Conservation (phyloP, 139 green algal genomes). For the Closterium sp. region DNA sequence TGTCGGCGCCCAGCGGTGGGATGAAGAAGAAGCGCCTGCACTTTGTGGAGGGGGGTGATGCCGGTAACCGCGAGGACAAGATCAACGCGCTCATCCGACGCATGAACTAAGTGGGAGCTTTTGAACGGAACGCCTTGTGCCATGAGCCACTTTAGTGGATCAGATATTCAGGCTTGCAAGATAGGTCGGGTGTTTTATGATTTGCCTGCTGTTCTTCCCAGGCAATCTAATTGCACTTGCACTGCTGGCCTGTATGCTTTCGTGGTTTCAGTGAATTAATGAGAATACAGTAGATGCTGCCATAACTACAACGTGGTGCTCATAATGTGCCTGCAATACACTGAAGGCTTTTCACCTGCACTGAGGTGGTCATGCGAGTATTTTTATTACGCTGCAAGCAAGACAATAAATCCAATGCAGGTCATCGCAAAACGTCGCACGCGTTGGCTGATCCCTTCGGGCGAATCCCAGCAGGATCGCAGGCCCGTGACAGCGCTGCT, state of each 20-base stretch:
- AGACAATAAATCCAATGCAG: too few species aligned
- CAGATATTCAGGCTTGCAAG: background rate
- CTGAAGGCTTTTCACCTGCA: too few species aligned
- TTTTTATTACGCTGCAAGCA: too few species aligned
- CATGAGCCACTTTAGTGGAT: background rate
- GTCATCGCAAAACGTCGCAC: too few species aligned
- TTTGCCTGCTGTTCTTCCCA: background rate
- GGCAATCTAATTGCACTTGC: background rate
- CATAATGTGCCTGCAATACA: too few species aligned
- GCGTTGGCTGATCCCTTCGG: too few species aligned
- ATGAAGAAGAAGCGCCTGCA: conserved; percentile 93
- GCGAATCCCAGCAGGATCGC: too few species aligned
- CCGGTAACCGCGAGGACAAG: conserved; percentile 91
- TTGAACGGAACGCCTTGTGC: background rate
- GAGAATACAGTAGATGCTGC: background rate
- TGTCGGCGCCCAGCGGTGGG: conserved; percentile 78
- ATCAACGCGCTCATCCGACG: conserved; percentile 93
- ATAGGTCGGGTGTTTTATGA: background rate
- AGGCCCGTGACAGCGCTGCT: background rate
- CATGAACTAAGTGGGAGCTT: conserved; percentile 81
- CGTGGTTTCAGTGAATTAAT: background rate
- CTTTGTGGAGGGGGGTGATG: conserved; percentile 97
- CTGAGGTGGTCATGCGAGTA: too few species aligned
- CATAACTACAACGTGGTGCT: too few species aligned
- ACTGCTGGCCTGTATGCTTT: background rate